These are phyloP conservation scores for Trypanosoma avium DNA, from an alignment of 208 protist species.

Conservation along the genomic window DNA sequence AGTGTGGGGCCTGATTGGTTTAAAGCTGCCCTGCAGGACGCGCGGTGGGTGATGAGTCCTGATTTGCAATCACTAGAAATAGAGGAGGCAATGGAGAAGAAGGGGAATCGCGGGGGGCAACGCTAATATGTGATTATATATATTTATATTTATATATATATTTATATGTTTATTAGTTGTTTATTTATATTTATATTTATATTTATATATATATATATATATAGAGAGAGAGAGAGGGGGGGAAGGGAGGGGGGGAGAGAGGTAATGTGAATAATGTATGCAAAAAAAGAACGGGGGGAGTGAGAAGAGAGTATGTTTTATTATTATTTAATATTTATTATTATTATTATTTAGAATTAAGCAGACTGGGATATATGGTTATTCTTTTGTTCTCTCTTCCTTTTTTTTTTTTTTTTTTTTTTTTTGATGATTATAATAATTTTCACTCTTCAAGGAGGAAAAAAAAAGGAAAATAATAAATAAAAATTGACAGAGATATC, in stretches of 20 bases:
- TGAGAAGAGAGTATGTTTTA: no score
- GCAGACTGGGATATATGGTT: no score
- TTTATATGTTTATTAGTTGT: slow-evolving; percentile 9
- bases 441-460: no score
- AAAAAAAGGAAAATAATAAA: no score
- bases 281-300: background rate
- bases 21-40: slow-evolving; percentile 39
- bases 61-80: slow-evolving; percentile 48
- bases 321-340: no score
- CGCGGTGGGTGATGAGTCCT: slow-evolving; percentile 37
- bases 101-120: background rate
- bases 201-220: slow-evolving; percentile 5
- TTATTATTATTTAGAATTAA: no score
- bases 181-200: background rate
- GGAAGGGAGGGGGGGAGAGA: background rate
- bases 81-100: slow-evolving; percentile 40
- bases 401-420: background rate
- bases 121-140: no score
- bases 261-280: background rate
- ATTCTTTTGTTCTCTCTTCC: no score
- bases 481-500: no score
- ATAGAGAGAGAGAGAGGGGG: background rate
- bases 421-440: no score
- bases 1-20: slow-evolving; percentile 56
- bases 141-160: no score